Evolutionary conservation across 2,329 filamentous ascomycete genomes (phyloP).

Genomic region (Decorospora gaudefroyi): DNA sequence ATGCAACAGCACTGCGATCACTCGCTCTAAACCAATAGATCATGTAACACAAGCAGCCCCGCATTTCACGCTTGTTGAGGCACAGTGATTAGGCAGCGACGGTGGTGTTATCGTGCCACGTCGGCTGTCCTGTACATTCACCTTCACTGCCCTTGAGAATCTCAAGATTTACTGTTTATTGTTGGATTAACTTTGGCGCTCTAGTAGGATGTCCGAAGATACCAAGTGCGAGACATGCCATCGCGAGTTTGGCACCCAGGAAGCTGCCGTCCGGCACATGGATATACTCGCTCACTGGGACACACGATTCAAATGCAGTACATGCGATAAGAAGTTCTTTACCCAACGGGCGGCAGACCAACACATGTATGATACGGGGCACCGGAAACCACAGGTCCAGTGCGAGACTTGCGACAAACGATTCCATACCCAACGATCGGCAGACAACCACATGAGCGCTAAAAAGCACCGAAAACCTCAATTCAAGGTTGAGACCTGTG

Average conservation of each 20-base stretch:
- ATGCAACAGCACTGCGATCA: too few species aligned
- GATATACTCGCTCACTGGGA: conserved; percentile 17
- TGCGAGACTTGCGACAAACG: conserved; percentile 4
- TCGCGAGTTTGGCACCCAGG: conserved; percentile 13
- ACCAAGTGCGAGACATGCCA: conserved; percentile 17
- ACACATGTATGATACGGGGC: not conserved
- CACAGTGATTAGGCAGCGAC: too few species aligned
- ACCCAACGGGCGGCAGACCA: not conserved
- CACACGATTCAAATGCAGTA: conserved; percentile 19
- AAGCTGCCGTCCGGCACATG: conserved; percentile 22
- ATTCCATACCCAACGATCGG: conserved; percentile 2
- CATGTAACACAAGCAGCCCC: too few species aligned
- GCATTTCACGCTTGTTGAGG: too few species aligned
- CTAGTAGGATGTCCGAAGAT: conserved; percentile 10
- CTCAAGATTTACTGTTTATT: too few species aligned
- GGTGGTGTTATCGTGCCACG: too few species aligned
- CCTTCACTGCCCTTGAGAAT: too few species aligned
- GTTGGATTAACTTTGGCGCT: too few species aligned
- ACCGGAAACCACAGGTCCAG: conserved; percentile 1
- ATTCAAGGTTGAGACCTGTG: conserved; percentile 4
- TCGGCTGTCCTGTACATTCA: too few species aligned
- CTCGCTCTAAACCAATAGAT: too few species aligned
- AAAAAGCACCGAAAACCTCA: not conserved
- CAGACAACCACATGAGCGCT: conserved; percentile 16
- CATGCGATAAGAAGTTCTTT: conserved; percentile 8